Base-by-base conservation (phyloP, 2,329 filamentous ascomycete species). In the Pezicula carpinea region DNA sequence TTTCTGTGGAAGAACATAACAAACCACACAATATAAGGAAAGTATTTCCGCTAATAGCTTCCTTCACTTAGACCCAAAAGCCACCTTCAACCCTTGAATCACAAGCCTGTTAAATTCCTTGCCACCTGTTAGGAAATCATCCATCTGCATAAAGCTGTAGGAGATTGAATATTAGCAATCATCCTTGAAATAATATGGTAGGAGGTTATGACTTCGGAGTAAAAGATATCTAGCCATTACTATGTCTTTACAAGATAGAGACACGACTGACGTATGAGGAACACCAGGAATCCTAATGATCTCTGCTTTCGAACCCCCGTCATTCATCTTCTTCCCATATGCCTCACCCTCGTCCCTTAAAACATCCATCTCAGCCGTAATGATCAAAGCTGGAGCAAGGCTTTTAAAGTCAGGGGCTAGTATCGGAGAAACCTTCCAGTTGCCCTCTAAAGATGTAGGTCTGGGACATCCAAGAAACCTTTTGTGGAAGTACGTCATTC, bases 361-460 rank as follows among this genome's bases (percentile, higher is more conserved):
- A 5, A 64, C 44, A 43, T 67, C 65, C 45, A 66, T 64, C 40
- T 66, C 64, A 2, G 65, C 65, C 1, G 64, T 66, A 31, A 67
- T 46, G 7, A 67, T 59, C 10, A 66, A 58, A 1, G 63, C 62
- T 2, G 53, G 58, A 0, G 64, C 59, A 8, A 67, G 41, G 6
- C 53, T 46, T 3, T 46, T 22, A 14, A 66, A 61, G 11, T 57
- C 57, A 5, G 54, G 53, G 6, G 65, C 61, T 3, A 60, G 44
- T 0, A 66, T 56, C 2, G 59, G 56, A 3, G 42, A 57, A 18
- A 59, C 52, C 4, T 45, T 45, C 53, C 54, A 57, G 14, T 57
- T 53, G 6, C 46, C 26, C 5, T 36, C 33, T 17, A 43, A 26
- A 5, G 17, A 14, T 10, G 35, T 35, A 14, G 40, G 33, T 31